These are phyloP conservation scores for Thelonectria discophora DNA, from an alignment of 2,329 filamentous ascomycete genomes.

Conservation along the genomic window DNA sequence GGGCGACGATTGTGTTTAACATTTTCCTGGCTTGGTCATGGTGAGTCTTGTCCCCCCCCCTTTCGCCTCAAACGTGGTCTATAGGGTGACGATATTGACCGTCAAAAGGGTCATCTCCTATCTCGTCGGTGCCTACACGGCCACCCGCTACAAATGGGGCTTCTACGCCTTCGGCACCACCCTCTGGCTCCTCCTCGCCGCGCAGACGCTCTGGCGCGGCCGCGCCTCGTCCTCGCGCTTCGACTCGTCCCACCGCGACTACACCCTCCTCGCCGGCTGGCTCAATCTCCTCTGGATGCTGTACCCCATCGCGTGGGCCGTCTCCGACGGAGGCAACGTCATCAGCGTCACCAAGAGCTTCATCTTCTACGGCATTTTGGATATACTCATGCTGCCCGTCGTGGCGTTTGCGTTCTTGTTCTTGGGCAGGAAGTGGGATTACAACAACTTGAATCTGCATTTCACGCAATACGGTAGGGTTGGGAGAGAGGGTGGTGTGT, in stretches of 20 bases:
- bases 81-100: too few species aligned
- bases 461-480: slow-evolving; percentile 66
- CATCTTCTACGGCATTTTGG: slow-evolving; percentile 65
- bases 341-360: slow-evolving; percentile 56
- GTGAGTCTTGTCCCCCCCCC: neutral
- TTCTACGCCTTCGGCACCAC: slow-evolving; percentile 45
- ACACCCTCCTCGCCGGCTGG: slow-evolving; percentile 57
- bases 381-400: slow-evolving; percentile 57
- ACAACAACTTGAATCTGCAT: slow-evolving; percentile 58
- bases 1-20: neutral
- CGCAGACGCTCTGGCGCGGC: slow-evolving; percentile 53
- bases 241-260: slow-evolving; percentile 46
- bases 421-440: slow-evolving; percentile 61
- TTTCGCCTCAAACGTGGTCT: neutral
- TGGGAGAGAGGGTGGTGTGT: slow-evolving; percentile 49
- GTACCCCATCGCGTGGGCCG: slow-evolving; percentile 63
- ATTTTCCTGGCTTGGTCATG: neutral
- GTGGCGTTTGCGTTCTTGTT: slow-evolving; percentile 54
- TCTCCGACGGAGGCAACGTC: slow-evolving; percentile 61
- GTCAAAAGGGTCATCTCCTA: slow-evolving; percentile 54
- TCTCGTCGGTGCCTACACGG: slow-evolving; percentile 58
- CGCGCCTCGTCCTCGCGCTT: slow-evolving; percentile 44
- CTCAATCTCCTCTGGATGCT: slow-evolving; percentile 62
- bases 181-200: slow-evolving; percentile 51
- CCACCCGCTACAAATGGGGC: slow-evolving; percentile 64